phyloP scores from a whole-genome alignment of 2,329 filamentous ascomycete species.

The Sclerotinia sclerotiorum region DNA sequence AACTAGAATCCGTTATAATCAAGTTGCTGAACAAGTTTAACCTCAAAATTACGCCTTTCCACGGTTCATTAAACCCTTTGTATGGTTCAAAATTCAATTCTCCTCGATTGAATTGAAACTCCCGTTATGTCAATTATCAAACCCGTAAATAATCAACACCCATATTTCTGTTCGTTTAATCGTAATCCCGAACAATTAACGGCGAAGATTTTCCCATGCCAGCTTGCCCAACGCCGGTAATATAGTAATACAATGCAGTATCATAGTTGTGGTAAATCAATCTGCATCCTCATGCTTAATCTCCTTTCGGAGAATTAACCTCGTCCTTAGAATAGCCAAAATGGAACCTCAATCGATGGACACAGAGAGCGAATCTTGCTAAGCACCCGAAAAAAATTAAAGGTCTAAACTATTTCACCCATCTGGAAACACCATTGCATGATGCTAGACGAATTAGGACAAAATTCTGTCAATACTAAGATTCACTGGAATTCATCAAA shows the following conservation, averaged over 20 bases:
- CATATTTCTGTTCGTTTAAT: background rate
- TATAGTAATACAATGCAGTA: conserved; percentile 30
- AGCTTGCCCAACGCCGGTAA: background rate
- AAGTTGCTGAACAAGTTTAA: background rate
- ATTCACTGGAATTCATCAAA: background rate
- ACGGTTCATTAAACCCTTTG: background rate
- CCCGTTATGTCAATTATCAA: background rate
- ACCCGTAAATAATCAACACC: background rate
- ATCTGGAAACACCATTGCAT: background rate
- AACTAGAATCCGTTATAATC: background rate
- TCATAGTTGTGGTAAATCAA: conserved; percentile 27
- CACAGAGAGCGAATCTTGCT: background rate
- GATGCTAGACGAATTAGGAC: background rate
- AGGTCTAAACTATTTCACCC: background rate
- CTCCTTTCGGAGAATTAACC: background rate
- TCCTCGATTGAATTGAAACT: background rate
- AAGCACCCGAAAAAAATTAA: background rate
- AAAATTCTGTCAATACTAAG: background rate
- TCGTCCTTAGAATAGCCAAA: background rate
- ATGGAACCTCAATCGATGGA: background rate
- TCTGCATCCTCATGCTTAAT: conserved; percentile 22
- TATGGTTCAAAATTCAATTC: background rate
- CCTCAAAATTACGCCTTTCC: background rate
- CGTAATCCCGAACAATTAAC: background rate
- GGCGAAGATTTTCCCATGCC: background rate